Base-by-base conservation (phyloP, 164 flowering plant genomes). In the Berberis thunbergii region DNA sequence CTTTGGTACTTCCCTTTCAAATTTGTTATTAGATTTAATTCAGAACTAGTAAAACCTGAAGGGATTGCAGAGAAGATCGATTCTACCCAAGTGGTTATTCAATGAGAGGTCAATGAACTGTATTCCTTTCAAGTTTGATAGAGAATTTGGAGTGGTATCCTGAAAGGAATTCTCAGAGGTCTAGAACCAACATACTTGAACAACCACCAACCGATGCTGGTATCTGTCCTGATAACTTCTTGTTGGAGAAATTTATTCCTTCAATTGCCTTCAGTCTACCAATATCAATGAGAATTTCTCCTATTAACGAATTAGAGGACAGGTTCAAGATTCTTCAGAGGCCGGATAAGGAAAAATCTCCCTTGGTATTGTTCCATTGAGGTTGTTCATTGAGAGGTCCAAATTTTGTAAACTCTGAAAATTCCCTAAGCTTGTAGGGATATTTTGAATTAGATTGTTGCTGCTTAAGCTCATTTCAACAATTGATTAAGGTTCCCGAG, bases 161-260 rank as follows among this genome's bases (percentile, higher is more conserved):
- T 26, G 49, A 46, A 46, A 46, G 49, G 8, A 46, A 46, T 46
- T 46, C 4, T 4, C 49, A 46, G 49, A 46, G 49, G 49, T 46
- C 6, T 4, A 8, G 49, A 46, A 4, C 49, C 4, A 46, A 46
- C 8, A 46, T 4, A 46, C 49, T 46, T 8, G 8, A 46, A 46
- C 49, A 46, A 8, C 8, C 49, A 46, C 49, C 49, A 4, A 46
- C 8, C 6, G 6, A 46, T 46, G 49, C 8, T 46, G 4, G 49
- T 46, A 46, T 4, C 49, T 46, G 4, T 41, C 59, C 68, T 4
- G 12, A 3, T n/a, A 69, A 54, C 13, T n/a, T 7, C 40, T 69
- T 69, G 38, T 43, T 40, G 8, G 72, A 69, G 49, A 69, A 59
- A 60, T 69, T 64, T 26, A 69, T 12, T 1, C n/a, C 6, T 13